Evolutionary conservation across 1,139 yeast species (phyloP), one percentile per base, ranked within the genome.

Genomic region (Lodderomyces orthopsilosis): DNA sequence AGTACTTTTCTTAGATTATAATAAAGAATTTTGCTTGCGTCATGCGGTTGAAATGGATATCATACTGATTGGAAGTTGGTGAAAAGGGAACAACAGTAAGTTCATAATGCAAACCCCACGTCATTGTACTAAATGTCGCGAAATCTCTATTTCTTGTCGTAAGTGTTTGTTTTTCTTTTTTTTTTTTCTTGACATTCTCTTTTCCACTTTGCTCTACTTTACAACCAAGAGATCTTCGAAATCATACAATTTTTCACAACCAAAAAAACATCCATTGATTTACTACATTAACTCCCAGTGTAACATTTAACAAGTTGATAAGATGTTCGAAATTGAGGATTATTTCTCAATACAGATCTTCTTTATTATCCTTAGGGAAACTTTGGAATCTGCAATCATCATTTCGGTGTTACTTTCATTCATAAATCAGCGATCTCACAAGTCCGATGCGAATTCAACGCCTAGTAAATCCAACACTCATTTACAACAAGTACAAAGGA

Each of bases 321-420:
- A n/a, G 38, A 48, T 56, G 58, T 49, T 51, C 35, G 59, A 52
- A 47, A 50, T 69, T 28, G 81, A 78, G 51, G 77, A 79, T 43
- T 77, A 71, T 53, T 83, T 83, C 58, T 81, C 87, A 4, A 77
- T 82, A 22, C 89, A 84, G 67, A 90, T 88, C 46, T 89, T 89
- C 74, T 89, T 89, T 67, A 88, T 89, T 53, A 89, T 88, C 46
- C 76, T 89, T 50, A 70, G 97, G 57, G 96, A 89, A 65, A 83
- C 95, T 40, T 66, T 89, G 51, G 96, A 89, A 66, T 87, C 95
- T 12, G 95, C 93, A 27, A 82, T 89, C 45, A 83, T 89, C 58
- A 83, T 89, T 24, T 88, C 96, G 14, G 96, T 90, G 22, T 68
- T 89, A 43, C 72, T 89, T 43, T 86, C 96, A 15, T 89, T 89